Base-by-base conservation (phyloP, 2,329 filamentous ascomycete species). In the Talaromyces atroroseus region DNA sequence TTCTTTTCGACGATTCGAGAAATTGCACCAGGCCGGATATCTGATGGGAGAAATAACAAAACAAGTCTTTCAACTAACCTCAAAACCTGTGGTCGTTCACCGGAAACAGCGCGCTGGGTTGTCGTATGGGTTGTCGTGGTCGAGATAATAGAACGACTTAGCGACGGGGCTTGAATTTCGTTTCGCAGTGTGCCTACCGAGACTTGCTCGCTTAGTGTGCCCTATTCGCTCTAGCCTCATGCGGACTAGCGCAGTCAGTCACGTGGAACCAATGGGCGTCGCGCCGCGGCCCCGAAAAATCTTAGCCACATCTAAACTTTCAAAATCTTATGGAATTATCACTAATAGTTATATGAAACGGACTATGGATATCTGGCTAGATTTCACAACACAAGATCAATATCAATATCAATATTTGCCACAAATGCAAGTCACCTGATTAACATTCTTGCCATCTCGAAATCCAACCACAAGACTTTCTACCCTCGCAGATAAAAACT, bases 21-120 rank as follows among this genome's bases (percentile, higher is more conserved):
- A 23, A 52, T 49, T 52, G 50, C 56, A 54, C 44, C 26, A 26
- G 34, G 49, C 60, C 62, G 59, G 59, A 62, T 62, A 47, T 46
- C 44, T 49, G 60, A 21, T 20, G 14, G 62, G 60, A 61, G 48
- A 50, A 42, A 23, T 49, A 58, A 57, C 45, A 54, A 52, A 58
- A 55, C 52, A 54, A 55, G 12, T n/a, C 24, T 45, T 42, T 49
- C 63, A 29, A 71, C 73, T 74, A 68, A 75, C 73, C 73, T 74
- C 69, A 71, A 68, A 67, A 68, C 64, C 70, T 70, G 66, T 73
- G 71, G 72, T 72, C 72, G 51, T 74, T 74, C 71, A 74, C 73
- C 72, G 71, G 66, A 70, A 36, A 71, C 62, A 63, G 71, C 71
- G 70, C 70, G 68, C 65, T 66, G 67, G 65, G 66, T 66, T 55